Base-by-base conservation (phyloP, 805 yeast genomes). In the Spathaspora hagerdaliae region DNA sequence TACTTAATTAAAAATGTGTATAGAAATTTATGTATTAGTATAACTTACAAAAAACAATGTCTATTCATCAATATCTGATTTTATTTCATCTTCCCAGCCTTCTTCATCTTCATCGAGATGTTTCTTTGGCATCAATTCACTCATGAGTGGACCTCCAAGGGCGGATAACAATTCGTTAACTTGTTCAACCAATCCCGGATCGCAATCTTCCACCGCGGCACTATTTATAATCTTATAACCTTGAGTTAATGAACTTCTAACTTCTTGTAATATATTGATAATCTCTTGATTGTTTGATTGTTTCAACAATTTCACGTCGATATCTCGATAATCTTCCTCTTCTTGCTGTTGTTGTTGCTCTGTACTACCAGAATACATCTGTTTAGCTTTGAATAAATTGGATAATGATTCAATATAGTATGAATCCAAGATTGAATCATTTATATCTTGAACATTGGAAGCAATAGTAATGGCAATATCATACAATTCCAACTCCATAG, bases 401-500 rank as follows among this genome's bases (percentile, higher is more conserved):
- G 94, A 81, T 56, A 91, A 79, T 0, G 94, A 95, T 58, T 88
- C 95, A 51, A 90, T 68, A 61, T 94, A 94, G 58, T 78, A 85
- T 35, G 84, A 76, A 57, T 94, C 98, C 46, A 88, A 71, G 49
- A 88, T 81, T 55, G 82, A 84, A 55, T 92, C 97, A 65, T 92
- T 90, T 39, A 92, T 78, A 49, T 86, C 92, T 55, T 84, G 83
- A 13, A 84, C 73, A 26, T 76, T 75, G 13, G 75, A 67, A 10
- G 89, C 74, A n/a, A 89, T 81, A n/a, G 77, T 75, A 3, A 79
- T 69, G 3, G 87, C 87, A 13, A 75, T 56, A 34, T 87, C 96
- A 57, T 81, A 82, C 51, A 79, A 63, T 15, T 83, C 92, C 58
- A 87, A 69, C 64, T 94, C 98, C 37, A 87, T 73, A 50, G 90